A percentile compares a stretch with the other conserved stretches of the same genome.
Evolutionary conservation across 768 basidiomycete genomes (phyloP).

Genomic region (Naganishia antarctica): DNA sequence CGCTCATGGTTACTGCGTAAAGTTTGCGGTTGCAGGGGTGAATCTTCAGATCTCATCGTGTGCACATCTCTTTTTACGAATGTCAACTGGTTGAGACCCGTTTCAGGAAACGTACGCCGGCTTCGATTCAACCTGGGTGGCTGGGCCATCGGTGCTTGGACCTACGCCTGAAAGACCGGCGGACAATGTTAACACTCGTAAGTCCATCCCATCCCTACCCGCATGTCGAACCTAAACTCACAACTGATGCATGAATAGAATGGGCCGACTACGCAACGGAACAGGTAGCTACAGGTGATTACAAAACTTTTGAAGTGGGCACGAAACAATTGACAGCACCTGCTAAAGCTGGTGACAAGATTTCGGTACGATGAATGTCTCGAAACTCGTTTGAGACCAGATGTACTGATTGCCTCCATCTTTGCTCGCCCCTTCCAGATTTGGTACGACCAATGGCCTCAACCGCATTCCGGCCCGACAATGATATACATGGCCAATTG

Average conservation of each 20-base stretch:
- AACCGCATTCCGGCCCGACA: conserved; percentile 15
- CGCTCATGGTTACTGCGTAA: conserved; percentile 6
- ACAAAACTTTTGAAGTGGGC: background rate
- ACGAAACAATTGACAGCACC: background rate
- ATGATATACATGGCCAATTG: conserved; percentile 22
- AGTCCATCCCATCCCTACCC: background rate
- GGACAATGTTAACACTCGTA: conserved; percentile 7
- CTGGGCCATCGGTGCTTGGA: too few relatives aligned
- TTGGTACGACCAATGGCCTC: conserved; percentile 20
- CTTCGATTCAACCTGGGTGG: background rate
- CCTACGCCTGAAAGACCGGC: conserved; percentile 1
- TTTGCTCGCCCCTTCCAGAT: background rate
- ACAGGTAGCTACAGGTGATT: conserved; percentile 6
- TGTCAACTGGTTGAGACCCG: background rate
- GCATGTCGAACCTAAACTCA: too few relatives aligned
- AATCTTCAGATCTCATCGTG: background rate
- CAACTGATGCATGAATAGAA: background rate
- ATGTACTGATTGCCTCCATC: background rate
- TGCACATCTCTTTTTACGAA: background rate
- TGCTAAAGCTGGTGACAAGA: conserved; percentile 1
- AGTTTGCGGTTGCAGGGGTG: background rate
- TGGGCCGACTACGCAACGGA: conserved; percentile 10
- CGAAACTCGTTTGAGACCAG: background rate
- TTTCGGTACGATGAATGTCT: background rate
- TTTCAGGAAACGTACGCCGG: background rate